phyloP scores from a whole-genome alignment of 2,329 filamentous ascomycete genomes.

The Fusarium brevicatenulatum region DNA sequence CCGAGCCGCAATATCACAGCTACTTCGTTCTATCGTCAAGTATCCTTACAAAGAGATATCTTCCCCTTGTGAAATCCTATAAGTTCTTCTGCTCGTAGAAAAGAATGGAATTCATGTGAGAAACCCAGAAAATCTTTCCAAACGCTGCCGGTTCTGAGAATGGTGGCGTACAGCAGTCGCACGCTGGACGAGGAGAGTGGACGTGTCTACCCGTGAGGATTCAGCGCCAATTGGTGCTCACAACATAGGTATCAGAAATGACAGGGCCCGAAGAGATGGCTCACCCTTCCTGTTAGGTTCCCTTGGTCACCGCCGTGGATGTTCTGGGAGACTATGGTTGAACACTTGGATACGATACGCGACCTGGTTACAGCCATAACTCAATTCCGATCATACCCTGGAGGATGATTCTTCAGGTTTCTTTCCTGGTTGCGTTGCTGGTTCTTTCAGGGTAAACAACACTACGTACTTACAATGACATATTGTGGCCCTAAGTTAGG shows the following conservation, averaged over 20 bases:
- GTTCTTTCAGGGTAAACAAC: not conserved
- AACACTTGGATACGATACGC: conserved; percentile 92
- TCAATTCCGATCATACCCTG: conserved; percentile 87
- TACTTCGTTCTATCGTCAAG: conserved; percentile 21
- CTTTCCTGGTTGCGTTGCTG: conserved; percentile 2
- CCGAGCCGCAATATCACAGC: conserved; percentile 1
- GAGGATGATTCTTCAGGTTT: conserved; percentile 66
- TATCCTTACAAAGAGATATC: conserved; percentile 34
- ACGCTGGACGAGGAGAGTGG: conserved; percentile 54
- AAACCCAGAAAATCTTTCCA: conserved; percentile 18
- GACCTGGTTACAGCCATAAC: conserved; percentile 67
- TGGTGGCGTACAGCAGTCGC: conserved; percentile 48
- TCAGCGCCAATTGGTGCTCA: conserved; percentile 79
- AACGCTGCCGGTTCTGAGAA: not conserved
- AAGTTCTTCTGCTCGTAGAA: not conserved
- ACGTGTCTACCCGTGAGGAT: conserved; percentile 79
- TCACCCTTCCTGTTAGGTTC: conserved; percentile 52
- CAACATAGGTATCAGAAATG: conserved; percentile 84
- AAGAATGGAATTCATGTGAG: not conserved
- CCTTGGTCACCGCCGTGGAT: conserved; percentile 90
- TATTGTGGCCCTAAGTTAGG: not conserved
- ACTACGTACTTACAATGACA: not conserved
- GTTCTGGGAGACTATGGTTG: conserved; percentile 88
- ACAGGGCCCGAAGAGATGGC: conserved; percentile 57
- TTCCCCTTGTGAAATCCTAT: not conserved